phyloP scores from a whole-genome alignment of 2,329 filamentous ascomycete genomes.

The Microcyclospora tardicrescens region DNA sequence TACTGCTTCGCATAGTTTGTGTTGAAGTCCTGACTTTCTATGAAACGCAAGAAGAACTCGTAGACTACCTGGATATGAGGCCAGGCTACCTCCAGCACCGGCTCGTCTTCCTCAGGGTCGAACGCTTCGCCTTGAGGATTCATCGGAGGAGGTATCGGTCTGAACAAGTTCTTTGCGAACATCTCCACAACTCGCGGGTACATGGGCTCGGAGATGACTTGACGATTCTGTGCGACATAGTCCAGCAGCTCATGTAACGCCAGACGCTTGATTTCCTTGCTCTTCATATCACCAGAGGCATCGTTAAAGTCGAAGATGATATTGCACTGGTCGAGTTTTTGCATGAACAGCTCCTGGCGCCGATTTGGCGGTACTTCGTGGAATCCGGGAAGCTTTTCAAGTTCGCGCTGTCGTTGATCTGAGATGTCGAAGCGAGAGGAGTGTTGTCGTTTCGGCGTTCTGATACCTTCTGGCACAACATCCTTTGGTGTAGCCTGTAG shows the following conservation, averaged over 20 bases:
- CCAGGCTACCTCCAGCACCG: constrained; percentile 95
- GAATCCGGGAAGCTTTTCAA: constrained; percentile 95
- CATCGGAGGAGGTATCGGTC: constrained; percentile 90
- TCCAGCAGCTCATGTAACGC: constrained; percentile 92
- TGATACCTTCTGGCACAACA: constrained; percentile 73
- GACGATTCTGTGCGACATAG: constrained; percentile 95
- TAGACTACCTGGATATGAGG: constrained; percentile 99
- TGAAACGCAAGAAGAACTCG: constrained; percentile 97
- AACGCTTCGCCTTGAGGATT: constrained; percentile 97
- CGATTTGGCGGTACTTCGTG: constrained; percentile 93
- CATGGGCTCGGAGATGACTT: constrained; percentile 98
- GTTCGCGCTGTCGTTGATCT: constrained; percentile 71
- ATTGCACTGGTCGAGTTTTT: constrained; percentile 99
- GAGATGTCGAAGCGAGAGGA: constrained; percentile 97
- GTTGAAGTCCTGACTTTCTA: constrained; percentile 99
- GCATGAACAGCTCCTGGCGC: constrained; percentile 95
- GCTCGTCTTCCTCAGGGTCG: constrained; percentile 96
- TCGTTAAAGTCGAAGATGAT: constrained; percentile 99
- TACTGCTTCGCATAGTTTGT: constrained; percentile 98
- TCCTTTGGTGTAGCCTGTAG: constrained; percentile 92
- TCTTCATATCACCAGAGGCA: constrained; percentile 96
- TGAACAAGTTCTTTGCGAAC: constrained; percentile 97
- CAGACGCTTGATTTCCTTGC: constrained; percentile 96
- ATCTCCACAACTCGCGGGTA: constrained; percentile 97
- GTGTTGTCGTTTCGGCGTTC: constrained; percentile 91